Conservation (phyloP, 2,329 filamentous ascomycete species). For the Huntiella moniliformis region DNA sequence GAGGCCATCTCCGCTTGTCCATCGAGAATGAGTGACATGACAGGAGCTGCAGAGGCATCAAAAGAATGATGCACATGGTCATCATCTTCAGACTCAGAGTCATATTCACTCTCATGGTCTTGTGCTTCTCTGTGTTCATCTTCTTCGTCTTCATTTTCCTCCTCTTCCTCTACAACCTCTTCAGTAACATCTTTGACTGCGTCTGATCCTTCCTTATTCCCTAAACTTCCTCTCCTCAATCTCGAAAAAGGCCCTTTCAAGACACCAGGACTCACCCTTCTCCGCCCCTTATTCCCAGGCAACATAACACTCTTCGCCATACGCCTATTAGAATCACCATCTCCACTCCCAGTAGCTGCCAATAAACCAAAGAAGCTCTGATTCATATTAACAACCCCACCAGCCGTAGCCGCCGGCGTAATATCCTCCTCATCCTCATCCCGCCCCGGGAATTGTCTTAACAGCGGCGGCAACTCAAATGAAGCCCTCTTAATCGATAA, state of each 20-base stretch:
- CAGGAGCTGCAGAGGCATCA: constrained; percentile 32
- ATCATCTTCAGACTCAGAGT: constrained; percentile 13
- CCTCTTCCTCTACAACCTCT: constrained; percentile 38
- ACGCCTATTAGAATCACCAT: neutral
- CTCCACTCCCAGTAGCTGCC: constrained; percentile 40
- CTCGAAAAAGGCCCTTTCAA: no score
- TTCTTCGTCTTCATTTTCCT: constrained; percentile 31
- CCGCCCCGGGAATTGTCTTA: no score
- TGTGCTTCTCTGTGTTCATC: neutral
- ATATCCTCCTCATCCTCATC: constrained; percentile 30
- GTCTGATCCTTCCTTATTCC: no score
- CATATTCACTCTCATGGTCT: constrained; percentile 1
- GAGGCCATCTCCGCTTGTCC: constrained; percentile 45
- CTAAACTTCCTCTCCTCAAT: no score
- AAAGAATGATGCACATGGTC: neutral
- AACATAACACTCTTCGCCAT: neutral
- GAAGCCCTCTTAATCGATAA: no score
- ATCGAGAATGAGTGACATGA: constrained; percentile 63
- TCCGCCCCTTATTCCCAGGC: no score
- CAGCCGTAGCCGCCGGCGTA: constrained; percentile 22
- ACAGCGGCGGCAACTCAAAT: no score
- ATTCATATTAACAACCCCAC: constrained; percentile 54
- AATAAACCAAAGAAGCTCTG: constrained; percentile 90
- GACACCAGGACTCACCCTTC: no score
- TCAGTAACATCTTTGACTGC: neutral